Conservation (phyloP, 1,284 basidiomycete species). For the Marasmius fiardii region DNA sequence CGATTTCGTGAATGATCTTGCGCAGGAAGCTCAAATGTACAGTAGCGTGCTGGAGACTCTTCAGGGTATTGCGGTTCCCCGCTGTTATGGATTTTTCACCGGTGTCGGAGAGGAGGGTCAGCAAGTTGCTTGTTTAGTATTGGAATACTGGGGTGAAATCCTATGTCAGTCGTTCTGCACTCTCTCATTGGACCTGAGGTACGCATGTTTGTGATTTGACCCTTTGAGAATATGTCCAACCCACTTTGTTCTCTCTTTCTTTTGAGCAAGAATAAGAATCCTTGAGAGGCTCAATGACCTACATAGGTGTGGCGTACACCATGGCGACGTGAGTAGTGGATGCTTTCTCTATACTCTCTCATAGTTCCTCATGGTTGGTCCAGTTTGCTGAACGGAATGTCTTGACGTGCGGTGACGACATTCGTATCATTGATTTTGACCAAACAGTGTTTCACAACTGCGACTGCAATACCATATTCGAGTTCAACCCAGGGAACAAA, state of each 20-base stretch:
- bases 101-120: constrained; percentile 27
- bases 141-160: constrained; percentile 34
- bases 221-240: not conserved
- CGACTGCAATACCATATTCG: constrained; percentile 20
- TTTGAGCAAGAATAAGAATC: constrained; percentile 24
- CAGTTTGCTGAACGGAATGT: constrained; percentile 37
- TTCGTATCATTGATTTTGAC: constrained; percentile 36
- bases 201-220: constrained; percentile 10
- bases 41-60: constrained; percentile 25
- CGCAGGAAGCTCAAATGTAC: constrained; percentile 29
- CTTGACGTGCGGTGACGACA: constrained; percentile 27
- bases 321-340: constrained; percentile 14
- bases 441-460: constrained; percentile 27
- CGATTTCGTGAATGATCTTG: constrained; percentile 30
- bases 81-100: constrained; percentile 30
- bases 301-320: constrained; percentile 29
- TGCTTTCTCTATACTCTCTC: not conserved
- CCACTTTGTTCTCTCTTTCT: not conserved
- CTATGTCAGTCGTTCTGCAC: constrained; percentile 25
- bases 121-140: constrained; percentile 30
- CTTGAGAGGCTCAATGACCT: constrained; percentile 28
- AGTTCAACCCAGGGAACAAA: constrained; percentile 21
- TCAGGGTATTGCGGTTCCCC: constrained; percentile 28
- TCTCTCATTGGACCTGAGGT: constrained; percentile 29
- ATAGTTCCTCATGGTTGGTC: not conserved